These are phyloP conservation scores for Amanita pseudoporphyria DNA, from an alignment of 768 basidiomycete species.

Conservation along the genomic window DNA sequence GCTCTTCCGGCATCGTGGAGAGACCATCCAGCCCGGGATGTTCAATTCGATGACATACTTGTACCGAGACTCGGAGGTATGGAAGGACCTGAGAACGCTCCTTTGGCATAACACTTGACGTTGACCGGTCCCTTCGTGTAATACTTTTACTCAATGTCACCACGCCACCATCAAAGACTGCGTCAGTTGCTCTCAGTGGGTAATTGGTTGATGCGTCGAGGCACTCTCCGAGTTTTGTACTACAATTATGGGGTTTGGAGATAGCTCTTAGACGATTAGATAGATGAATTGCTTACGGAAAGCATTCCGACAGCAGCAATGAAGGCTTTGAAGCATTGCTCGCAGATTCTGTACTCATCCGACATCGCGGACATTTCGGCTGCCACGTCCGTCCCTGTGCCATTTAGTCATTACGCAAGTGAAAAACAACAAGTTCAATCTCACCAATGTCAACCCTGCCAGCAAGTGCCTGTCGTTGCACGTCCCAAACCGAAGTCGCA, in stretches of 20 bases:
- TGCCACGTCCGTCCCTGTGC: conserved; percentile 52
- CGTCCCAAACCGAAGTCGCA: conserved; percentile 41
- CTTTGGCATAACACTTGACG: conserved; percentile 83
- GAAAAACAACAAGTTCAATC: background rate
- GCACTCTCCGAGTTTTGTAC: conserved; percentile 56
- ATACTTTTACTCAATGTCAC: background rate
- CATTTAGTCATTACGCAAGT: background rate
- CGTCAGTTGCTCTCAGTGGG: conserved; percentile 19
- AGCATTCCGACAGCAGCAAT: conserved; percentile 63
- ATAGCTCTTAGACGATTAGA: conserved; percentile 8
- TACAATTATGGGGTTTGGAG: conserved; percentile 17
- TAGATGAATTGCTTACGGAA: conserved; percentile 33
- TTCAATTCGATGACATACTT: conserved; percentile 94
- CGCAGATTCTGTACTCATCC: conserved; percentile 38
- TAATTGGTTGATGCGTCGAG: conserved; percentile 41
- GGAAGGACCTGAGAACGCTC: conserved; percentile 74
- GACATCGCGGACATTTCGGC: conserved; percentile 53
- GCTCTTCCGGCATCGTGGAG: conserved; percentile 77
- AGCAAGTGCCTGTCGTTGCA: conserved; percentile 33
- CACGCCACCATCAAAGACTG: no score
- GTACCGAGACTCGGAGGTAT: conserved; percentile 86
- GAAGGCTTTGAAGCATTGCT: conserved; percentile 48
- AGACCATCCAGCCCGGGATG: conserved; percentile 96
- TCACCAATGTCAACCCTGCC: conserved; percentile 45
- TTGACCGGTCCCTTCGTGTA: background rate